Evolutionary conservation across 352 stramenopile genomes (phyloP), one percentile per base, ranked within the genome.

Genomic region (Salisapilia sapeloensis): DNA sequence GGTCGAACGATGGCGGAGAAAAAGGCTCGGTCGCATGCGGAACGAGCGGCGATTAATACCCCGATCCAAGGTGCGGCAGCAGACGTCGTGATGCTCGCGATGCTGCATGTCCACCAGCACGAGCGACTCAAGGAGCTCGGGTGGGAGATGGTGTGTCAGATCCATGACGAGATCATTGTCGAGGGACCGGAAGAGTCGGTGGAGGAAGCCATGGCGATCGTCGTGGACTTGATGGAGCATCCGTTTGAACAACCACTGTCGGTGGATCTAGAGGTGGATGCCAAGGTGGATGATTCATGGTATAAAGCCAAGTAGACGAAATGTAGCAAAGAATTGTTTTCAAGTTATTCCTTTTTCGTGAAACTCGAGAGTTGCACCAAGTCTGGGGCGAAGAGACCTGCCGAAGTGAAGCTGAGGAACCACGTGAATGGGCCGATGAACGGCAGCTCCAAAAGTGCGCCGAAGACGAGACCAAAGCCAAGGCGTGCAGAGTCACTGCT

Each of bases 231-330:
- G 34, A 99, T 99, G 96, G 81, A 99, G 59, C 60, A 97, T 35
- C 96, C 96, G 20, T 98, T 97, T 53, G 71, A 96, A 36, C 53
- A 85, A 14, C 60, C 65, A 18, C 47, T 94, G n/a, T 69, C 67
- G 0, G 81, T 95, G 5, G 79, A 89, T 15, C 57, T 97, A 22
- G 61, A 91, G 26, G 90, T 96, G 14, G 90, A 97, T 44, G 85
- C 85, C 22, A 94, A 97, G 12, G 90, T 91, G 6, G 80, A 95
- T 18, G 86, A 97, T 27, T 98, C 87, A 39, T 99, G 96, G 96
- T 99, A 99, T 62, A 96, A 99, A 55, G 96, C 93, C 12, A 99
- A 99, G 62, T 99, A 71, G 29, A n/a, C n/a, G n/a, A n/a, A n/a
- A n/a, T n/a, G n/a, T n/a, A n/a, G n/a, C n/a, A n/a, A n/a, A n/a